Conservation (phyloP, 805 yeast species). For the Yueomyces sp. region DNA sequence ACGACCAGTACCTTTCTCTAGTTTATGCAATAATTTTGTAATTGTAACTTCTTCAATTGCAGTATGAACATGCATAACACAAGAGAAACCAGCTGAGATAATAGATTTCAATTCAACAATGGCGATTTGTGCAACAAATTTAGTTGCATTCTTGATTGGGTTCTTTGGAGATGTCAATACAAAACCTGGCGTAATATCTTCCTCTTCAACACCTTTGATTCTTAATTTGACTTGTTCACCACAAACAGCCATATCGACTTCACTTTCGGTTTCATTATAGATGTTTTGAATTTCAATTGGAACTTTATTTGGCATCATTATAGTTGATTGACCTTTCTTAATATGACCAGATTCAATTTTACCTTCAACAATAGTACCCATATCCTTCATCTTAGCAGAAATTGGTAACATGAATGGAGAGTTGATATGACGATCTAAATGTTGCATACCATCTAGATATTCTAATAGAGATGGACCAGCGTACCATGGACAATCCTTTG, state of each 20-base stretch:
- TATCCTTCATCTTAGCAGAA: slow-evolving; percentile 86
- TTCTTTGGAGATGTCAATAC: slow-evolving; percentile 75
- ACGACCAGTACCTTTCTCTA: slow-evolving; percentile 94
- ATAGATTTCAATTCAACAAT: slow-evolving; percentile 93
- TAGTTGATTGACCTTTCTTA: slow-evolving; percentile 58
- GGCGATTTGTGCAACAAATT: slow-evolving; percentile 91
- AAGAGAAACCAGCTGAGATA: slow-evolving; percentile 87
- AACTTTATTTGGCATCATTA: slow-evolving; percentile 87
- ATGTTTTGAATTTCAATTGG: slow-evolving; percentile 76
- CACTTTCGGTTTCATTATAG: slow-evolving; percentile 91
- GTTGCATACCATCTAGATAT: slow-evolving; percentile 70
- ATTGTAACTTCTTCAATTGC: slow-evolving; percentile 92
- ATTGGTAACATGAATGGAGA: slow-evolving; percentile 98
- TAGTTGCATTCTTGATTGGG: slow-evolving; percentile 85
- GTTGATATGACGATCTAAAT: slow-evolving; percentile 72
- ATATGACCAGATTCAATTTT: slow-evolving; percentile 93
- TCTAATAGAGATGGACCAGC: slow-evolving; percentile 84
- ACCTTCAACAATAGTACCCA: slow-evolving; percentile 97
- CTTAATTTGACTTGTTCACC: slow-evolving; percentile 96
- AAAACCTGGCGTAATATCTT: slow-evolving; percentile 83
- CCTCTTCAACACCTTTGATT: slow-evolving; percentile 93
- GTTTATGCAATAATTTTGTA: slow-evolving; percentile 72
- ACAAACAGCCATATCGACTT: slow-evolving; percentile 76
- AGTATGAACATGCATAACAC: slow-evolving; percentile 98
- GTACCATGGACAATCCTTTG: slow-evolving; percentile 82